Percentiles rank a stretch among this genome's conserved stretches.
These are phyloP conservation scores for Zoysia japonica DNA, from an alignment of 176 grass and related monocot species.

Conservation along the genomic window DNA sequence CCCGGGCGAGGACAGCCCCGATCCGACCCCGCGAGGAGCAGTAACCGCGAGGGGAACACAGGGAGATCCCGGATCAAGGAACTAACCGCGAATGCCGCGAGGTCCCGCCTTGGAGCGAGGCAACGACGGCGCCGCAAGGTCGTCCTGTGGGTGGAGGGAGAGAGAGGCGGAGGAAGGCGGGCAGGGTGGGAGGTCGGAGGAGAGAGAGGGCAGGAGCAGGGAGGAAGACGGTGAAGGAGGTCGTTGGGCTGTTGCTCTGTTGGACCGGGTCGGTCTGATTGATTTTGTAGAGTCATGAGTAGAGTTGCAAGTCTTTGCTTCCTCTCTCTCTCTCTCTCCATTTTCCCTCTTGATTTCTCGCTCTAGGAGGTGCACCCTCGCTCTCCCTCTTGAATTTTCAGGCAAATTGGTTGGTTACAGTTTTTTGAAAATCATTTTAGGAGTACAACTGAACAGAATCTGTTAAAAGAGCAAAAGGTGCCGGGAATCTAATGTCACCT, in stretches of 20 bases:
- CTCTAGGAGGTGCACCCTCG: background rate
- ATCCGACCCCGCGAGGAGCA: slow-evolving; percentile 15
- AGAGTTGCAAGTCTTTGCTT: slow-evolving; percentile 20
- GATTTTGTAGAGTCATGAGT: background rate
- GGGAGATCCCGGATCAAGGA: slow-evolving; percentile 24
- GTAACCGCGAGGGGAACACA: background rate
- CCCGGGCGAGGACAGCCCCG: background rate
- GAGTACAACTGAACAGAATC: background rate
- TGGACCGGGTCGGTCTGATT: slow-evolving; percentile 29
- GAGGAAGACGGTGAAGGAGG: background rate
- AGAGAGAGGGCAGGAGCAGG: background rate
- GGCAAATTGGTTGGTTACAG: background rate
- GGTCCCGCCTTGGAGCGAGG: background rate
- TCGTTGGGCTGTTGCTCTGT: slow-evolving; percentile 21
- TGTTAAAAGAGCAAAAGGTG: background rate
- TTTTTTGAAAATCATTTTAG: background rate
- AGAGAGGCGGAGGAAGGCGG: background rate
- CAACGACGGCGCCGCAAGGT: too few species aligned
- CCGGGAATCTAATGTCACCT: slow-evolving; percentile 28
- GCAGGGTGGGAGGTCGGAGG: background rate
- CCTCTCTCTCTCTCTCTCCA: background rate
- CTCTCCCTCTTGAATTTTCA: background rate
- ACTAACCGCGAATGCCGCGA: background rate
- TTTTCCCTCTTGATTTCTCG: background rate
- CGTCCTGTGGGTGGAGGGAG: slow-evolving; percentile 2